A percentile compares a stretch with the other conserved stretches of the same genome.
Evolutionary conservation across 768 basidiomycete genomes (phyloP).

Genomic region (Xerocomellus intermedius): DNA sequence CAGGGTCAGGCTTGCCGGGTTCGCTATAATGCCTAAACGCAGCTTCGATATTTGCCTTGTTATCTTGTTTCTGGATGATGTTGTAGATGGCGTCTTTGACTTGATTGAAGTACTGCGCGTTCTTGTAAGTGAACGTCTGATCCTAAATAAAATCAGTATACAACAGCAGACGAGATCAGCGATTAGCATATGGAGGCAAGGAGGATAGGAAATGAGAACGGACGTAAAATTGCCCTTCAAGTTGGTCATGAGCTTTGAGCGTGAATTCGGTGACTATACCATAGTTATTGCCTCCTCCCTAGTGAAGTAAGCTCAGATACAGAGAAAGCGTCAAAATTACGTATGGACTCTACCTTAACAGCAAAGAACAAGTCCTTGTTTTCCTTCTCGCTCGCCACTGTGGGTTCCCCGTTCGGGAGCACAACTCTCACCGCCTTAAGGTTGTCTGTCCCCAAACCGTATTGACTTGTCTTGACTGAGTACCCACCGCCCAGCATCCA

Average conservation of each 20-base stretch:
- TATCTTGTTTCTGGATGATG: neutral
- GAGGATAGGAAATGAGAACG: neutral
- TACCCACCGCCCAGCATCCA: constrained; percentile 38
- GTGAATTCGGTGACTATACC: constrained; percentile 28
- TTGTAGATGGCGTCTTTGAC: constrained; percentile 9
- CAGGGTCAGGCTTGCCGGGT: neutral
- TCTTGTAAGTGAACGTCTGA: neutral
- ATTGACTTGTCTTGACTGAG: constrained; percentile 34
- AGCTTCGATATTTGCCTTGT: constrained; percentile 7
- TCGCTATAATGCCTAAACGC: constrained; percentile 3
- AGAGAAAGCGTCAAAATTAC: neutral
- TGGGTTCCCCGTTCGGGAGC: constrained; percentile 26
- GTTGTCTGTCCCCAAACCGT: constrained; percentile 36
- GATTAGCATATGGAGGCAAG: neutral
- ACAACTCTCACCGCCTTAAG: constrained; percentile 28
- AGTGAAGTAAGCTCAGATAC: neutral
- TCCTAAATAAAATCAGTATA: neutral
- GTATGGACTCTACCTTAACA: constrained; percentile 1
- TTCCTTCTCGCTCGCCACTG: neutral
- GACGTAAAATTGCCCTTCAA: neutral
- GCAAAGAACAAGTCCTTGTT: constrained; percentile 4
- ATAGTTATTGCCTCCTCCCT: constrained; percentile 30
- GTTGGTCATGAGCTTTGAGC: constrained; percentile 18
- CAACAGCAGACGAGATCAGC: neutral
- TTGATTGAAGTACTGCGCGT: neutral